Percentiles rank a stretch among this genome's conserved stretches.
phyloP scores from a whole-genome alignment of 2,329 filamentous ascomycete species.

The Triangularia setosa region DNA sequence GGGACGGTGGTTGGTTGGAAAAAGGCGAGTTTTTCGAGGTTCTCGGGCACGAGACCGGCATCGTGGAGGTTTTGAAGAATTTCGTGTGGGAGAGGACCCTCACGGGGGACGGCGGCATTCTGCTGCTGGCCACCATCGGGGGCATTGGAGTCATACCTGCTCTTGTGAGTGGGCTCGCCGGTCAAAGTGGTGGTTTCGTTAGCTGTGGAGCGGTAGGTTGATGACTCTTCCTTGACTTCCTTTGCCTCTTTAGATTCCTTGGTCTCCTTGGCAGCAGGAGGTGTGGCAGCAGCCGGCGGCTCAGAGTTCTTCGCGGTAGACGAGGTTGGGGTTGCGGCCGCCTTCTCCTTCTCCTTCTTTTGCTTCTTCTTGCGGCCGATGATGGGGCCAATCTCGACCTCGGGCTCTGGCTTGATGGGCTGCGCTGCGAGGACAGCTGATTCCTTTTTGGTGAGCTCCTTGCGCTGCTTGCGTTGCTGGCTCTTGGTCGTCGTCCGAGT shows the following conservation, averaged over 20 bases:
- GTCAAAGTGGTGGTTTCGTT: conserved; percentile 28
- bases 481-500: conserved; percentile 70
- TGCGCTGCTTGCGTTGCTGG: conserved; percentile 72
- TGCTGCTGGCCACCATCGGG: conserved; percentile 19
- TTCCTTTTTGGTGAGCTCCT: conserved; percentile 63
- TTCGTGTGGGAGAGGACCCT: conserved; percentile 30
- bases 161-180: conserved; percentile 20
- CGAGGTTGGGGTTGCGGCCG: conserved; percentile 23
- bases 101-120: not conserved
- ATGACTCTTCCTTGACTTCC: conserved; percentile 27
- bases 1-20: conserved; percentile 36
- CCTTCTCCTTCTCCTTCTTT: conserved; percentile 63
- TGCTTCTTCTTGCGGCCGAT: conserved; percentile 80
- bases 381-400: conserved; percentile 64
- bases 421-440: conserved; percentile 49
- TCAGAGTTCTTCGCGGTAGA: conserved; percentile 27
- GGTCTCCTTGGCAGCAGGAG: conserved; percentile 20
- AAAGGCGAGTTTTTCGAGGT: conserved; percentile 36
- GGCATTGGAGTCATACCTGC: conserved; percentile 30
- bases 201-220: conserved; percentile 27
- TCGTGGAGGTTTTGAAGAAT: conserved; percentile 36
- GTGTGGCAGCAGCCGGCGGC: conserved; percentile 20
- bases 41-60: conserved; percentile 32
- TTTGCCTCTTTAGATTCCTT: conserved; percentile 21
- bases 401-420: conserved; percentile 46